Evolutionary conservation across 2,329 filamentous ascomycete species (phyloP).

Genomic region (Berkeleyomyces basicola): DNA sequence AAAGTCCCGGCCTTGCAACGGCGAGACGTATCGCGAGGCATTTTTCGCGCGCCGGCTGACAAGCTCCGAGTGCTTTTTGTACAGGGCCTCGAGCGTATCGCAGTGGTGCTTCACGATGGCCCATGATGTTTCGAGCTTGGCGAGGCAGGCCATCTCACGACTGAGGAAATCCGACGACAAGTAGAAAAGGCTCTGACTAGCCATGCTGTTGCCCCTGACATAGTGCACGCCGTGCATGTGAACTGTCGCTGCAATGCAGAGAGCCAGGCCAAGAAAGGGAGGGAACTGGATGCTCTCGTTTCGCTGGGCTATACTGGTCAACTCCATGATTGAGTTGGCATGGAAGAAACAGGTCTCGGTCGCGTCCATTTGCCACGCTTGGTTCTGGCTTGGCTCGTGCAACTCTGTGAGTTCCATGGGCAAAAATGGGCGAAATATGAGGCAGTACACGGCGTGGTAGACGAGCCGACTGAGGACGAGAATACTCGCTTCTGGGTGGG

Average conservation of each 20-base stretch:
- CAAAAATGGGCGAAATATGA: slow-evolving; percentile 74
- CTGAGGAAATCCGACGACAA: slow-evolving; percentile 51
- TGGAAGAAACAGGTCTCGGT: slow-evolving; percentile 77
- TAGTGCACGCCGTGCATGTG: slow-evolving; percentile 80
- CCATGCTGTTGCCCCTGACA: slow-evolving; percentile 30
- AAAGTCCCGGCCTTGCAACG: slow-evolving; percentile 37
- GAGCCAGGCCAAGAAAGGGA: slow-evolving; percentile 70
- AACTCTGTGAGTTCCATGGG: slow-evolving; percentile 72
- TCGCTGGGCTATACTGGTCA: slow-evolving; percentile 63
- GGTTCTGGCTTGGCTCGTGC: slow-evolving; percentile 63
- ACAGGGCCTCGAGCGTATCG: slow-evolving; percentile 62
- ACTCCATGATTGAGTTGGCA: slow-evolving; percentile 71
- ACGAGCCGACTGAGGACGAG: slow-evolving; percentile 72
- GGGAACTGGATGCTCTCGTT: slow-evolving; percentile 68
- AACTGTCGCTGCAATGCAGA: slow-evolving; percentile 73
- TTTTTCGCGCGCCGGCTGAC: slow-evolving; percentile 26
- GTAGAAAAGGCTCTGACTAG: slow-evolving; percentile 46
- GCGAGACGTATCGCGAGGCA: neutral
- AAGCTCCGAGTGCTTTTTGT: slow-evolving; percentile 63
- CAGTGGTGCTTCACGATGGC: slow-evolving; percentile 64
- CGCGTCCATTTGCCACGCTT: slow-evolving; percentile 84
- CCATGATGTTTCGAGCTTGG: slow-evolving; percentile 59
- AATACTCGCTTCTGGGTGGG: slow-evolving; percentile 60
- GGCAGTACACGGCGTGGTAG: slow-evolving; percentile 72
- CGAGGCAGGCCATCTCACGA: slow-evolving; percentile 63